phyloP scores from a whole-genome alignment of 2,329 filamentous ascomycete species.

The Scleromitrula shiraiana region DNA sequence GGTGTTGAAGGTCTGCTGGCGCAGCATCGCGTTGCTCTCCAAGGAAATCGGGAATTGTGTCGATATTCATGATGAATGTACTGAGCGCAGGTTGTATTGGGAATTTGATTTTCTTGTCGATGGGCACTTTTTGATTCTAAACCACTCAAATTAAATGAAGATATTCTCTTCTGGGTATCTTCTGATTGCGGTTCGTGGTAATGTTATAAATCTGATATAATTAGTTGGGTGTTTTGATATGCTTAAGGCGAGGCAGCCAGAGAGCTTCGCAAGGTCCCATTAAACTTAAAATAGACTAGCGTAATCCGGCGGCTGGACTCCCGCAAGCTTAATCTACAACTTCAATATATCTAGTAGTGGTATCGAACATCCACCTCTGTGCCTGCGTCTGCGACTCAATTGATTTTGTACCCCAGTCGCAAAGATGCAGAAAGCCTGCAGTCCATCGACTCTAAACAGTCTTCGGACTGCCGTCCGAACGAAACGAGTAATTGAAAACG shows the following conservation, averaged over 20 bases:
- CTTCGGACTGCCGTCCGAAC: slow-evolving; percentile 49
- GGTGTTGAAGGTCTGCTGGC: slow-evolving; percentile 77
- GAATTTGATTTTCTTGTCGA: background rate
- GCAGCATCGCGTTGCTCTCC: slow-evolving; percentile 81
- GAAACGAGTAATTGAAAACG: slow-evolving; percentile 31
- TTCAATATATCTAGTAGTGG: slow-evolving; percentile 12
- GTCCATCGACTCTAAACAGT: slow-evolving; percentile 43
- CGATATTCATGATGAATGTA: slow-evolving; percentile 60
- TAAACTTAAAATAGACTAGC: slow-evolving; percentile 6
- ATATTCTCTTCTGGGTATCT: slow-evolving; percentile 1
- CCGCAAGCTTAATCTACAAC: slow-evolving; percentile 11
- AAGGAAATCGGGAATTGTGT: slow-evolving; percentile 87
- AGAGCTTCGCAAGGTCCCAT: slow-evolving; percentile 9
- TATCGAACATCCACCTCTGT: slow-evolving; percentile 10
- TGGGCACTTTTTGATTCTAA: background rate
- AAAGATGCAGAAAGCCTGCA: slow-evolving; percentile 34
- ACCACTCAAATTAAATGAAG: background rate
- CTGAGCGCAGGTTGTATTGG: background rate
- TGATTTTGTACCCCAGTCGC: slow-evolving; percentile 19
- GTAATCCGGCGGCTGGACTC: slow-evolving; percentile 5
- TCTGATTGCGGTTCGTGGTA: background rate
- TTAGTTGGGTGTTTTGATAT: slow-evolving; percentile 10
- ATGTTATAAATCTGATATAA: background rate
- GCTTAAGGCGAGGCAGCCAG: slow-evolving; percentile 9
- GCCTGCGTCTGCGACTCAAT: slow-evolving; percentile 15